phyloP scores from a whole-genome alignment of 2,329 filamentous ascomycete genomes.

The Ilyonectria destructans region DNA sequence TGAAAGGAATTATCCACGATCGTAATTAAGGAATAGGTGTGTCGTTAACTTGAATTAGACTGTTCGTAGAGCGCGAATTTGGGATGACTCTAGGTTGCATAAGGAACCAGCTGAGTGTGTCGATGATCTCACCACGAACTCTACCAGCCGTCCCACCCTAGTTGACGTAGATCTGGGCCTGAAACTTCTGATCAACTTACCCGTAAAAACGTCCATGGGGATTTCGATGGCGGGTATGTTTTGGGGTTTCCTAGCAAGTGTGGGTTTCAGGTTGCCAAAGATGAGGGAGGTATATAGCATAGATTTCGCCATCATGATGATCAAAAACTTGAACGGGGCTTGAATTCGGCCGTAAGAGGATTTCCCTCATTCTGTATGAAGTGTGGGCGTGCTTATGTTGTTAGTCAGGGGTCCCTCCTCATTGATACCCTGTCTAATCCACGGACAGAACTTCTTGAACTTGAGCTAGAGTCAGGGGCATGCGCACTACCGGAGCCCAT shows the following conservation, averaged over 20 bases:
- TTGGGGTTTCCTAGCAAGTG: background rate
- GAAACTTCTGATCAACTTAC: background rate
- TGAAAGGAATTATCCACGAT: background rate
- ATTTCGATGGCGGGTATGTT: background rate
- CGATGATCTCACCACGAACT: background rate
- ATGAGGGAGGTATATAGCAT: constrained; percentile 31
- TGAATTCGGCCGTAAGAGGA: background rate
- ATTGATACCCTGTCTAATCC: constrained; percentile 11
- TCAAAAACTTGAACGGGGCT: background rate
- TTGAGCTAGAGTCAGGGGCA: constrained; percentile 21
- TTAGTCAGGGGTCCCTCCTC: constrained; percentile 4
- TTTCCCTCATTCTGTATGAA: constrained; percentile 39
- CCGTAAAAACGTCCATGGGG: background rate
- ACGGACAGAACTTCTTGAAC: constrained; percentile 34
- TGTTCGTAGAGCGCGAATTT: background rate
- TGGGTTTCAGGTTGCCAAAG: constrained; percentile 8
- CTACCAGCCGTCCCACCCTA: background rate
- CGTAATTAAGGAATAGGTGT: constrained; percentile 3
- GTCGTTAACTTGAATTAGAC: accelerated
- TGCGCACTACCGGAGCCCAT: background rate
- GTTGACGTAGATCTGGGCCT: background rate
- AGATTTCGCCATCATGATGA: background rate
- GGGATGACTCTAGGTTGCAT: background rate
- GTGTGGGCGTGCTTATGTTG: background rate
- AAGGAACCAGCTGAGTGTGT: background rate